Conservation (phyloP, 371 early-diverging fungal species). For the Globomyces sp. region DNA sequence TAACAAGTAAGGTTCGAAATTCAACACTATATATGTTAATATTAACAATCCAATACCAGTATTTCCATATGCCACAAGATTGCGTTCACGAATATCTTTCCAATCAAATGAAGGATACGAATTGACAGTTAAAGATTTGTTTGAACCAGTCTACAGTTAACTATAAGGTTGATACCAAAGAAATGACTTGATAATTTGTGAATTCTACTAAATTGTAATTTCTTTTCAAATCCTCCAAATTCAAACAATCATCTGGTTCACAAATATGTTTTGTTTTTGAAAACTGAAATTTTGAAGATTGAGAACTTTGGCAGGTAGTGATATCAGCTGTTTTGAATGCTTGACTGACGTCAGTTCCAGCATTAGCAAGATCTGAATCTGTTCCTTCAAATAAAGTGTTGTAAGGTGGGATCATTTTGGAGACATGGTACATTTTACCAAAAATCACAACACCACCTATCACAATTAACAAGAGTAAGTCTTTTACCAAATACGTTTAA, state of each 20-base stretch:
- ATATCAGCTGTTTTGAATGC: slow-evolving; percentile 2
- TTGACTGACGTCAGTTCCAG: slow-evolving; percentile 19
- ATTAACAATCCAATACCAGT: slow-evolving; percentile 21
- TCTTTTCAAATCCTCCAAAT: neutral
- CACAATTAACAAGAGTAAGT: slow-evolving; percentile 24
- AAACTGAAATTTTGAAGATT: slow-evolving; percentile 1
- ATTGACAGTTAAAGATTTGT: slow-evolving; percentile 6
- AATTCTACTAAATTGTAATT: too few species aligned
- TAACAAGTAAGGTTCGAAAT: slow-evolving; percentile 12
- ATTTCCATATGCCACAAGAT: slow-evolving; percentile 12
- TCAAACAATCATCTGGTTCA: neutral
- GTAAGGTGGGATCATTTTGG: slow-evolving; percentile 11
- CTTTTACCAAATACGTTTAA: neutral
- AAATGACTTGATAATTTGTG: too few species aligned
- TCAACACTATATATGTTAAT: slow-evolving; percentile 16
- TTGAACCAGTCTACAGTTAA: neutral
- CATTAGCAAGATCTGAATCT: neutral
- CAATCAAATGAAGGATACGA: slow-evolving; percentile 13
- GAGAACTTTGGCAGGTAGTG: neutral
- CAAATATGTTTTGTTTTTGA: slow-evolving; percentile 11
- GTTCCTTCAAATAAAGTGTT: slow-evolving; percentile 23
- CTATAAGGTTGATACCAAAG: neutral
- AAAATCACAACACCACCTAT: slow-evolving; percentile 33
- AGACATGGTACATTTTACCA: slow-evolving; percentile 39
- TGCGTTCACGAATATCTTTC: slow-evolving; percentile 11